phyloP scores from a whole-genome alignment of 805 yeast genomes.

The Torulaspora gathmanii region DNA sequence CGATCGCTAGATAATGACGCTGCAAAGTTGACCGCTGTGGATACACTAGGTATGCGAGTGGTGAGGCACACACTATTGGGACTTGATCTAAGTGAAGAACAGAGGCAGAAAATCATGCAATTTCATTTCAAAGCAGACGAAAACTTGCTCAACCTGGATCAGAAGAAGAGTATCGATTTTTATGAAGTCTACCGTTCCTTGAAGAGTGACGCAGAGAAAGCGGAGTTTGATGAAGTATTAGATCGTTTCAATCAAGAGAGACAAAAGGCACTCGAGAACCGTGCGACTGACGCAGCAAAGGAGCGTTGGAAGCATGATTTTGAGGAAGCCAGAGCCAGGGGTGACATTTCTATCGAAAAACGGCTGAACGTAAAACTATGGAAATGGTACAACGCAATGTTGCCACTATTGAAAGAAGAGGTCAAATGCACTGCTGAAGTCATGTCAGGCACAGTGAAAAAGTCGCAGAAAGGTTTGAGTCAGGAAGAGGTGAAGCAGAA shows the following conservation, averaged over 20 bases:
- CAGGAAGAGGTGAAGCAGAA: conserved; percentile 26
- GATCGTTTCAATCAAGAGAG: conserved; percentile 70
- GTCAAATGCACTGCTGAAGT: conserved; percentile 50
- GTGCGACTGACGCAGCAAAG: conserved; percentile 79
- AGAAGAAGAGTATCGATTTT: conserved; percentile 46
- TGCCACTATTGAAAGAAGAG: conserved; percentile 68
- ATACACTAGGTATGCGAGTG: conserved; percentile 70
- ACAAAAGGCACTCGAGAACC: conserved; percentile 65
- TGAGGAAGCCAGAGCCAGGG: conserved; percentile 59
- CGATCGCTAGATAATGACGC: conserved; percentile 51
- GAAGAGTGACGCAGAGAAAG: conserved; percentile 43
- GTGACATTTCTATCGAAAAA: conserved; percentile 50
- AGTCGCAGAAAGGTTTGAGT: conserved; percentile 1
- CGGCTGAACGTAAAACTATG: conserved; percentile 70
- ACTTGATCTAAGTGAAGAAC: conserved; percentile 34
- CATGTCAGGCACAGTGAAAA: conserved; percentile 17
- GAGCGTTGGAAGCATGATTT: conserved; percentile 85
- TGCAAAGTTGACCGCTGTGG: conserved; percentile 58
- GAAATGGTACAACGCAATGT: conserved; percentile 75
- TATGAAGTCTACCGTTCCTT: conserved; percentile 60
- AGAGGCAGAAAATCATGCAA: conserved; percentile 31
- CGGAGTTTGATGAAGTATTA: conserved; percentile 58
- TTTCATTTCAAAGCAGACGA: conserved; percentile 36
- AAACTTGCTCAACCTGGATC: conserved; percentile 34
- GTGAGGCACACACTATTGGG: conserved; percentile 71